Conservation (phyloP, 768 basidiomycete species). For the Lentinula guzmanii region DNA sequence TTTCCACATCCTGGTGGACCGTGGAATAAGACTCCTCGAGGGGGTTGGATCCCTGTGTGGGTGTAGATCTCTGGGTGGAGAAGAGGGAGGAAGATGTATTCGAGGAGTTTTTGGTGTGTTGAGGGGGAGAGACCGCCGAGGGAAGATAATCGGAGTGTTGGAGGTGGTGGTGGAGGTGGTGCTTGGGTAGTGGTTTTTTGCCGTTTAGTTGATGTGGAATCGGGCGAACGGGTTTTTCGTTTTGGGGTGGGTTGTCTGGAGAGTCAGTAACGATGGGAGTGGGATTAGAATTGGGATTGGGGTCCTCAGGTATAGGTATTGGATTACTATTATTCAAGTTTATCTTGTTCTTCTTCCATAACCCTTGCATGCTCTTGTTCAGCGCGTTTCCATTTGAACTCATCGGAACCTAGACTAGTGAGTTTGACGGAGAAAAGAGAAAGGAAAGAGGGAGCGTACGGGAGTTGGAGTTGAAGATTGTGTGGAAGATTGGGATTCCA, state of each 20-base stretch:
- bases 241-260: slow-evolving; percentile 23
- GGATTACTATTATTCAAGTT: slow-evolving; percentile 47
- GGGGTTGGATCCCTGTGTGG: slow-evolving; percentile 88
- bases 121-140: slow-evolving; percentile 84
- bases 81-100: slow-evolving; percentile 94
- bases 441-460: too few species aligned
- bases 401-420: background rate
- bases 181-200: slow-evolving; percentile 27
- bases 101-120: slow-evolving; percentile 81
- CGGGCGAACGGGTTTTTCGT: slow-evolving; percentile 55
- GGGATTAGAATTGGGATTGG: too few species aligned
- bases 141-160: slow-evolving; percentile 70
- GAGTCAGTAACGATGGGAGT: too few species aligned
- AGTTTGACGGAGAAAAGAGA: too few species aligned
- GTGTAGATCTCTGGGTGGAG: slow-evolving; percentile 94
- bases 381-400: slow-evolving; percentile 23
- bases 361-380: slow-evolving; percentile 74
- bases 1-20: slow-evolving; percentile 98
- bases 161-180: slow-evolving; percentile 57
- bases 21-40: slow-evolving; percentile 87
- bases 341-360: slow-evolving; percentile 64
- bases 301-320: too few species aligned
- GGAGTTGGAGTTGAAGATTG: too few species aligned
- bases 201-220: slow-evolving; percentile 35
- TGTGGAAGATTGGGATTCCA: too few species aligned